Base-by-base conservation (phyloP, 2,329 filamentous ascomycete genomes). In the Cladosporium velox region DNA sequence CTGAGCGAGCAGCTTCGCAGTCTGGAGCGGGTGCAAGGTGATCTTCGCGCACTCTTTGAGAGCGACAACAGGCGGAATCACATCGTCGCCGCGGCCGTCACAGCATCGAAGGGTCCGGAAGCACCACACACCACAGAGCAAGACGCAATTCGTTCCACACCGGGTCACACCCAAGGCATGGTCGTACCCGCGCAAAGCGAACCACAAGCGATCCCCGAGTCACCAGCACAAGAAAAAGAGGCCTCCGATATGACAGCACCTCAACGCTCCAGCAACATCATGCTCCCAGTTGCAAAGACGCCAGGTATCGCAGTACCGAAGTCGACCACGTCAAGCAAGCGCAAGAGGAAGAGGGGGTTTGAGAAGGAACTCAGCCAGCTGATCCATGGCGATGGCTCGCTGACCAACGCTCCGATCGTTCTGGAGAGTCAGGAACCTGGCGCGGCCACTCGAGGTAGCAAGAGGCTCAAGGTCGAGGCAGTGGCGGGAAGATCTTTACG, bases 291-390 rank as follows among this genome's bases (percentile, higher is more conserved):
- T 58, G 18, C 30, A 28, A 59, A 35, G 24, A 59, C 15, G 7
- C 24, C 57, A 30, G 57, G 6, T 28, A 2, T 18, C 4, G 10
- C 21, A 28, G 30, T 21, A 44, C 38, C n/a, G 38, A 44, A 44
- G 38, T n/a, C 18, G 18, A n/a, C 7, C n/a, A 7, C 7, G 24
- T 34, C 24, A 54, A 30, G 35, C 35, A 35, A 30, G 35, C 14
- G 18, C 15, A 44, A 59, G 24, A 61, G 44, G 44, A 61, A 52
- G 21, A 60, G 21, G 34, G 32, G 15, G 1, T 24, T 64, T 21
- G 34, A 51, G 12, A 59, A 41, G 26, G 63, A 65, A 47, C 30
- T 59, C 4, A 26, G 41, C 21, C 55, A 59, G n/a, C 54, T 64
- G 34, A 51, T 59, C 21, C 32, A 52, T 11, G 54, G 54, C 8